Conservation (phyloP, 768 basidiomycete species). For the Pleurotus eryngii region DNA sequence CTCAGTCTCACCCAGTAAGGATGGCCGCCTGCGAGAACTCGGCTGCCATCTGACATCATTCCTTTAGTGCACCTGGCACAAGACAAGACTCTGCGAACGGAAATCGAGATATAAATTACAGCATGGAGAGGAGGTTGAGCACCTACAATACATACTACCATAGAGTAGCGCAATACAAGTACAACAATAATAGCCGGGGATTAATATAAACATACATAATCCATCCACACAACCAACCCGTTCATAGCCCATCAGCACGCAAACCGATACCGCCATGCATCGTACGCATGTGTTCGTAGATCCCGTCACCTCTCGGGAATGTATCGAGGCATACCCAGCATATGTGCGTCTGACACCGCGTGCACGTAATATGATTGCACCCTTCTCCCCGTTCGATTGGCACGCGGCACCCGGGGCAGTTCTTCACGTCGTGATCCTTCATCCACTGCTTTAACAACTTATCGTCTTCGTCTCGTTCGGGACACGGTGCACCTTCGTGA, state of each 20-base stretch:
- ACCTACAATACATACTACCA: too few relatives aligned
- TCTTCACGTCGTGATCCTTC: slow-evolving; percentile 60
- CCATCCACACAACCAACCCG: slow-evolving; percentile 8
- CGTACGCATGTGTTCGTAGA: slow-evolving; percentile 76
- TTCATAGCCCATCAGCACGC: slow-evolving; percentile 10
- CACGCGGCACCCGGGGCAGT: slow-evolving; percentile 69
- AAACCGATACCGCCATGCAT: slow-evolving; percentile 66
- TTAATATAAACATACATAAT: slow-evolving; percentile 15
- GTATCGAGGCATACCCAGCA: slow-evolving; percentile 80
- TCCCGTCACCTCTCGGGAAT: slow-evolving; percentile 62
- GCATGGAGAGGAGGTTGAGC: too few relatives aligned
- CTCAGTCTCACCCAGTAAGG: too few relatives aligned
- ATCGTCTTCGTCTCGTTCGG: slow-evolving; percentile 49
- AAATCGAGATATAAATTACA: too few relatives aligned
- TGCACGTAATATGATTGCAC: slow-evolving; percentile 84
- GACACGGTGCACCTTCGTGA: slow-evolving; percentile 70
- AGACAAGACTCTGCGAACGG: too few relatives aligned
- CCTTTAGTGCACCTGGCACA: too few relatives aligned
- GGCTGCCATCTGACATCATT: too few relatives aligned
- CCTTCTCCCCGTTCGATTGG: slow-evolving; percentile 72
- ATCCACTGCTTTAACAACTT: slow-evolving; percentile 65
- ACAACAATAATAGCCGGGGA: not conserved
- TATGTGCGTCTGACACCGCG: slow-evolving; percentile 68
- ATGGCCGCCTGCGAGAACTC: too few relatives aligned
- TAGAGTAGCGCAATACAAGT: not conserved